Percentiles rank a stretch among this genome's conserved stretches.
phyloP scores from a whole-genome alignment of 164 flowering plant species.

The Umbilicus rupestris region DNA sequence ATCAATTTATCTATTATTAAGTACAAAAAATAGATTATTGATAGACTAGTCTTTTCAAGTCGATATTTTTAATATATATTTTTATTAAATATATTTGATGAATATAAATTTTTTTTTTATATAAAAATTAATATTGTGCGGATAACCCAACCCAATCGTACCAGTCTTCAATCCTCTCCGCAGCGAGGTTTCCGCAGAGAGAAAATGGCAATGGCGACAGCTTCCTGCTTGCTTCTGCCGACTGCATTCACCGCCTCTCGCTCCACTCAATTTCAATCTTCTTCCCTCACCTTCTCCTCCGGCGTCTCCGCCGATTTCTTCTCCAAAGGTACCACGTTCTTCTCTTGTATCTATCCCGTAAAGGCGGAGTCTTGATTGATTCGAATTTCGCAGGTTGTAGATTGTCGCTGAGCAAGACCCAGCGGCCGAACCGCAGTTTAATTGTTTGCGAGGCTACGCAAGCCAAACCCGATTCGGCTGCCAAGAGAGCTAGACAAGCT shows the following conservation, averaged over 20 bases:
- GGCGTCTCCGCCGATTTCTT: constrained; percentile 27
- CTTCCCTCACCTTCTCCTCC: constrained; percentile 44
- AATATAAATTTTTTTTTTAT: too few species aligned
- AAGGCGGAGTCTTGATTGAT: neutral
- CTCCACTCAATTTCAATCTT: constrained; percentile 10
- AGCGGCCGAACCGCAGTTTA: constrained; percentile 29
- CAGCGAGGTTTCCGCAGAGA: too few species aligned
- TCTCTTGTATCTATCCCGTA: neutral
- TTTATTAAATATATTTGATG: too few species aligned
- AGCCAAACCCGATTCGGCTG: constrained; percentile 65
- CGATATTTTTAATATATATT: too few species aligned
- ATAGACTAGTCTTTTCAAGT: too few species aligned
- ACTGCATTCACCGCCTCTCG: constrained; percentile 22
- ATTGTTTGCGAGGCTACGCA: constrained; percentile 75
- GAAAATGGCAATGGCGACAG: constrained; percentile 29
- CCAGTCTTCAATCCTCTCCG: too few species aligned
- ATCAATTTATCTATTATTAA: too few species aligned
- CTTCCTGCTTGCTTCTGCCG: constrained; percentile 25
- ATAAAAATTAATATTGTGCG: too few species aligned
- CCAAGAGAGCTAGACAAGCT: constrained; percentile 81
- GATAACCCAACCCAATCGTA: too few species aligned
- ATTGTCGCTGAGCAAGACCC: constrained; percentile 26
- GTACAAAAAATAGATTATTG: too few species aligned
- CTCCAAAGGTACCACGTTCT: constrained; percentile 26
- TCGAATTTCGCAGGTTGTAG: constrained; percentile 15